Evolutionary conservation across 805 yeast species (phyloP), one percentile per base, ranked within the genome.

Genomic region (Starmerella asiatica): DNA sequence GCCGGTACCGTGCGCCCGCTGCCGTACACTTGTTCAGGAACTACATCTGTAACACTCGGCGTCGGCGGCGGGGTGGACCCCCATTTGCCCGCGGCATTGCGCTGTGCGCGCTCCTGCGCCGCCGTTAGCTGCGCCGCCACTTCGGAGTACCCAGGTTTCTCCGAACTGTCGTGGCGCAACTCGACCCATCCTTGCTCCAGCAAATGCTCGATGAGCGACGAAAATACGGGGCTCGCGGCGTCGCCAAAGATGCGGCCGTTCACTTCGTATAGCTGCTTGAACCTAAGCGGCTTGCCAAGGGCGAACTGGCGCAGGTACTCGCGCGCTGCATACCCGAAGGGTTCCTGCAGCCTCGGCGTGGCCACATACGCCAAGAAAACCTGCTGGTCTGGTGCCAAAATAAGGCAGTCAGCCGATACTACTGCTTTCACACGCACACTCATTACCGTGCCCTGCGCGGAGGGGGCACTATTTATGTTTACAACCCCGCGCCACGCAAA

Each of bases 401-500:
- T 70, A 29, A 80, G 49, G 11, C 85, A 74, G 59, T 79, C 88
- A 4, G 80, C 83, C 36, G 81, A 76, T 28, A 76, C 55, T 15
- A 79, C 83, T 33, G 73, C 66, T 54, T 78, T 79, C 35, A 79
- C 86, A 56, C 70, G 75, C 29, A 83, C 86, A 17, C 43, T 37
- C 48, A 45, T 44, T 14, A 24, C 28, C 14, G 14, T 9, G 14
- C 28, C 14, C 9, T 9, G 28, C 14, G 28, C 9, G 9, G 28
- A 24, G 28, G 12, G 9, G 28, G 28, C 28, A n/a, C n/a, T n/a
- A n/a, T n/a, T n/a, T n/a, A n/a, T n/a, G n/a, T n/a, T n/a, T n/a
- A n/a, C n/a, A n/a, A n/a, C n/a, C n/a, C n/a, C n/a, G n/a, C n/a
- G n/a, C n/a, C n/a, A n/a, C n/a, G n/a, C n/a, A n/a, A n/a, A n/a